Evolutionary conservation across 768 basidiomycete species (phyloP), one percentile per base, ranked within the genome.

Genomic region (Mycena filopes): DNA sequence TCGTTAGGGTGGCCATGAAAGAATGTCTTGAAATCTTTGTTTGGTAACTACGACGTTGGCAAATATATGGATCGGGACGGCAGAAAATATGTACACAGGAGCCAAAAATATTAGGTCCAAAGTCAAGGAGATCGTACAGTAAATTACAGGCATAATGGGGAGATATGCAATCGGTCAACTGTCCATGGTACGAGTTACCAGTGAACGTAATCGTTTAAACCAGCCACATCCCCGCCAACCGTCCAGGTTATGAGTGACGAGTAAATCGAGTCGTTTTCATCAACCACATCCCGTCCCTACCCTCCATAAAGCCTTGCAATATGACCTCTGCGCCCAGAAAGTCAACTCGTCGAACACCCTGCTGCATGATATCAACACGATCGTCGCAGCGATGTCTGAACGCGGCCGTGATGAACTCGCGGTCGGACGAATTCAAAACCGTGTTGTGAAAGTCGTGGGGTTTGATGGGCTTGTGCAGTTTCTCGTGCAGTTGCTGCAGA

Each of bases 211-310:
- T n/a, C n/a, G n/a, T n/a, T n/a, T n/a, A n/a, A n/a, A n/a, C n/a
- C n/a, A n/a, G n/a, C n/a, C n/a, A n/a, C n/a, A n/a, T n/a, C n/a
- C n/a, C n/a, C n/a, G n/a, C n/a, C n/a, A n/a, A n/a, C 28, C 49
- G 49, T 60, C 59, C 21, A 43, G 23, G 40, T 49, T 43, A n/a
- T n/a, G n/a, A n/a, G n/a, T n/a, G n/a, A 9, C 49, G 63, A 46
- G 16, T 15, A 18, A 42, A 33, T 1, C 21, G 43, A 12, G 75
- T 79, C 41, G 86, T 83, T 76, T 85, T 89, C 72, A 92, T 82
- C 75, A 89, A 86, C 87, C 88, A 91, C 76, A 86, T 80, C 10
- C 90, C 89, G 36, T 84, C 81, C 69, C 79, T 83, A 2, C 83
- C 83, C 55, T 83, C 82, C 50, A 73, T 74, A 61, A 92, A 74